Evolutionary conservation across 2,329 filamentous ascomycete genomes (phyloP).

Genomic region (Trichoderma sp.): DNA sequence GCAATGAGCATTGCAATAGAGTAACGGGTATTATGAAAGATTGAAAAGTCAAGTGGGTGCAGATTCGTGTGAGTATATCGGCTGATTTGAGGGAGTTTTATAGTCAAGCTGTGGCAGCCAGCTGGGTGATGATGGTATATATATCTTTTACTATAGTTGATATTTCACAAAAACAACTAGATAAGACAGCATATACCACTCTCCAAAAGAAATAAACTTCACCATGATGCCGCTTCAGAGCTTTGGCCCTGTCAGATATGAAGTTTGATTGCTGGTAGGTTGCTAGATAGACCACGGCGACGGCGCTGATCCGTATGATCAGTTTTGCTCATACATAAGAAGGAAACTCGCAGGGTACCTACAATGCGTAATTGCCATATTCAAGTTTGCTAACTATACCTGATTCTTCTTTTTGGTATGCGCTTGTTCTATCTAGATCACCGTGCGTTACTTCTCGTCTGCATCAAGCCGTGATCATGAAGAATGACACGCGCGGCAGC

Average conservation of each 20-base stretch:
- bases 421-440: neutral
- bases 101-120: neutral
- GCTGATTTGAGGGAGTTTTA: neutral
- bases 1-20: neutral
- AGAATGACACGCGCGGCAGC: neutral
- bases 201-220: neutral
- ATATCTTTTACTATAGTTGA: neutral
- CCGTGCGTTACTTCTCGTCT: neutral
- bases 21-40: neutral
- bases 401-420: neutral
- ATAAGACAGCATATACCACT: neutral
- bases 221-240: neutral
- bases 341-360: neutral
- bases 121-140: neutral
- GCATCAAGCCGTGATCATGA: neutral
- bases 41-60: neutral
- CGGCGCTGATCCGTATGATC: neutral
- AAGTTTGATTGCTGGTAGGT: neutral
- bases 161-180: neutral
- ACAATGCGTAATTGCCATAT: neutral
- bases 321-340: neutral
- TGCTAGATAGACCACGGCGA: neutral
- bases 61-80: neutral
- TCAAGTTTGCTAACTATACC: neutral
- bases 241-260: neutral